Base-by-base conservation (phyloP, 345 rosid genomes). In the Psidium guajava region DNA sequence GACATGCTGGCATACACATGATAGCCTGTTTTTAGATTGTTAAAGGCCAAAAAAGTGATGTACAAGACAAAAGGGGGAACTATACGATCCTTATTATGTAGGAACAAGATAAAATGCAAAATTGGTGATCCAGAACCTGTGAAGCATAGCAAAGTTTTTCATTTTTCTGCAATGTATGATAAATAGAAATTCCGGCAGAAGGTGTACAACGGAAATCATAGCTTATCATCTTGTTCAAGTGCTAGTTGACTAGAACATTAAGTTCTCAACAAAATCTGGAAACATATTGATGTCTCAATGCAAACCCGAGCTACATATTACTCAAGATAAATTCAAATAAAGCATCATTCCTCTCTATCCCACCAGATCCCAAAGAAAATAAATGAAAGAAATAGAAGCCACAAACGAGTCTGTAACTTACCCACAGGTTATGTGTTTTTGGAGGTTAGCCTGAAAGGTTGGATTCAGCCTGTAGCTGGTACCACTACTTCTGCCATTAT, bases 371-470 rank as follows among this genome's bases (percentile, higher is more conserved):
- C 42, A 18, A 69, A 69, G 42, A 16, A 64, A 69, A 18, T 55
- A 22, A 64, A 32, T 32, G 24, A 69, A 69, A 69, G 47, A 69
- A 32, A 18, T 36, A 18, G 13, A 69, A 32, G 82, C 77, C 21
- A 51, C 36, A 82, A 16, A 49, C 13, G 6, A 44, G n/a, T 83
- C 22, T 32, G 58, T 69, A 84, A 82, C 89, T 91, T 89, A 94
- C 98, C 99, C 98, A 44, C 89, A 80, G 27, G 92, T 91, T 54
- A 95, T 87, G 91, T 93, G 97, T 89, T 93, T 95, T 89, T 87
- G 92, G 83, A 97, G 97, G 86, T 93, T 95, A 82, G 83, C 83
- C 91, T 95, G 99, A 89, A 97, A 95, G 28, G 94, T 93, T 28
- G 92, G 89, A 87, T 95, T 97, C 88, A 97, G 87, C 88, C 84